Conservation (phyloP, 2,329 filamentous ascomycete genomes). For the Beauveria brongniartii region DNA sequence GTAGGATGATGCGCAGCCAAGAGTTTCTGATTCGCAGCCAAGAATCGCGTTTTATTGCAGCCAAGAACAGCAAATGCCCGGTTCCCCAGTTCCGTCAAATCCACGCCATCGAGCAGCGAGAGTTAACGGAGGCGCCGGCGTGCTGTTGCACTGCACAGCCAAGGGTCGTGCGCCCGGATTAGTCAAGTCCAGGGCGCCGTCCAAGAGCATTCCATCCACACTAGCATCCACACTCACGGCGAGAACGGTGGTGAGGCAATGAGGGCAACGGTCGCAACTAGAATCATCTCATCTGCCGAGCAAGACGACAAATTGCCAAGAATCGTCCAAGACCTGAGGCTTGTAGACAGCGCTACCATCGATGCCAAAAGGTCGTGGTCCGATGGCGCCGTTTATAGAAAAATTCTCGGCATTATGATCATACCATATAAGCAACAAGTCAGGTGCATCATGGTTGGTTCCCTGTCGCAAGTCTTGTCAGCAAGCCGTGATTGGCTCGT, state of each 20-base stretch:
- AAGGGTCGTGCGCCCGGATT: neutral
- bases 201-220: neutral
- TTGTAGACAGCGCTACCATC: too few species aligned
- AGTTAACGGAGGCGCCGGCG: neutral
- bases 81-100: neutral
- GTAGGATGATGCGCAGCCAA: neutral
- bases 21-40: neutral
- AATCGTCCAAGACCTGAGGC: too few species aligned
- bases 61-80: neutral
- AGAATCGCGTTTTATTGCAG: neutral
- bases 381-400: too few species aligned
- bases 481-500: too few species aligned
- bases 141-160: neutral
- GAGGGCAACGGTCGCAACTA: neutral
- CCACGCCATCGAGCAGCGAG: neutral
- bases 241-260: constrained; percentile 3
- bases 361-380: too few species aligned
- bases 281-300: neutral
- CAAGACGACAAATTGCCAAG: neutral
- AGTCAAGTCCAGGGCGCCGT: neutral
- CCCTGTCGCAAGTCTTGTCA: too few species aligned
- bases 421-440: too few species aligned
- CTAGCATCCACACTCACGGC: constrained; percentile 5
- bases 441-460: too few species aligned
- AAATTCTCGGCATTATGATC: too few species aligned